Conservation (phyloP, 2,329 filamentous ascomycete genomes). For the Leptographium lundbergii region DNA sequence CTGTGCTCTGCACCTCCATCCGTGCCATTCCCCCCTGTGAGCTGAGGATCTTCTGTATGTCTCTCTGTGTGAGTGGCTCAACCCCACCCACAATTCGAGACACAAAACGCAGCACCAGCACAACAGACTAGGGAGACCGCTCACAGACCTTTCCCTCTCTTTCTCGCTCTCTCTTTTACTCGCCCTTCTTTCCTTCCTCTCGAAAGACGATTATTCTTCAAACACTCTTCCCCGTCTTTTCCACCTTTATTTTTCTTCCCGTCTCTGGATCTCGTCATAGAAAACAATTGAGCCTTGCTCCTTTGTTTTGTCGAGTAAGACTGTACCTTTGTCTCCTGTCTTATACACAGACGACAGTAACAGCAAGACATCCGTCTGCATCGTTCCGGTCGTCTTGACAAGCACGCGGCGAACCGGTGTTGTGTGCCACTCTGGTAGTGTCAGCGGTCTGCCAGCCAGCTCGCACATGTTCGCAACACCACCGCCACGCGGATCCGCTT, state of each 20-base stretch:
- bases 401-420: neutral
- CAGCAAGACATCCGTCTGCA: neutral
- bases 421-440: neutral
- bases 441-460: neutral
- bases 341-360: neutral
- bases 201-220: neutral
- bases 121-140: neutral
- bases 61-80: neutral
- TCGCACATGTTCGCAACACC: neutral
- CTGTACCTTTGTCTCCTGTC: neutral
- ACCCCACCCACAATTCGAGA: constrained; percentile 22
- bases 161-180: neutral
- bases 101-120: constrained; percentile 25
- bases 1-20: neutral
- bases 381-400: neutral
- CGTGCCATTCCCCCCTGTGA: neutral
- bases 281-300: neutral
- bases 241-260: neutral
- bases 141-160: neutral
- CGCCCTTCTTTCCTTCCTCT: neutral
- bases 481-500: neutral
- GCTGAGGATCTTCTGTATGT: neutral
- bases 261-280: neutral
- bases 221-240: neutral
- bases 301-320: neutral